These are phyloP conservation scores for Mycena citricolor DNA, from an alignment of 1,284 basidiomycete genomes.

Conservation along the genomic window DNA sequence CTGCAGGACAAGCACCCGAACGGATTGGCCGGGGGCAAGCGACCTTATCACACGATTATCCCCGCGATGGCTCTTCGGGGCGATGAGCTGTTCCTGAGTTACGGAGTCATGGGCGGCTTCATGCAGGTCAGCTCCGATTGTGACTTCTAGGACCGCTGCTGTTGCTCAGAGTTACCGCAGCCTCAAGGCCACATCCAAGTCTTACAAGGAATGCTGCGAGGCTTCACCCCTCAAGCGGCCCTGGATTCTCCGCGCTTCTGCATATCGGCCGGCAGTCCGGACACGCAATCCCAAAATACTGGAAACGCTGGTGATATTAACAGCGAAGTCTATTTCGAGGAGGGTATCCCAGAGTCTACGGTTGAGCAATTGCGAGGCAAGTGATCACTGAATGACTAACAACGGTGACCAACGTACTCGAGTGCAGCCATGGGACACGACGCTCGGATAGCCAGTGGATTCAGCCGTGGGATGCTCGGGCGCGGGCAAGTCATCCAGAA, in stretches of 20 bases:
- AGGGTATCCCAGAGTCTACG: slow-evolving; percentile 67
- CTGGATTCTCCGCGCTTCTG: slow-evolving; percentile 96
- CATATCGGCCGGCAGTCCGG: slow-evolving; percentile 82
- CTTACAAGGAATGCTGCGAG: slow-evolving; percentile 86
- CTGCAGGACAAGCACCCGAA: slow-evolving; percentile 85
- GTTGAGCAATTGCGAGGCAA: slow-evolving; percentile 62
- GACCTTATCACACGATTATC: slow-evolving; percentile 95
- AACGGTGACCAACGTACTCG: neutral
- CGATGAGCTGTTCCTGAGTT: slow-evolving; percentile 84
- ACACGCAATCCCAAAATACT: slow-evolving; percentile 48
- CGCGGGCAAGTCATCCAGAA: slow-evolving; percentile 91
- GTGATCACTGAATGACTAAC: slow-evolving; percentile 25
- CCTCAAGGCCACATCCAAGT: slow-evolving; percentile 94
- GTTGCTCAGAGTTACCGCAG: slow-evolving; percentile 33
- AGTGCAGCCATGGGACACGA: slow-evolving; percentile 82
- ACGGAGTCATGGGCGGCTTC: slow-evolving; percentile 93
- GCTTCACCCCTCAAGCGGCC: slow-evolving; percentile 80
- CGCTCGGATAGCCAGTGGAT: slow-evolving; percentile 62
- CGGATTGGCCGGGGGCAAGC: slow-evolving; percentile 75
- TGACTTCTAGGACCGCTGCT: neutral
- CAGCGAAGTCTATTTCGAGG: slow-evolving; percentile 86
- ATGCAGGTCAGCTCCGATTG: slow-evolving; percentile 66
- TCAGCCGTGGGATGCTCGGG: slow-evolving; percentile 75
- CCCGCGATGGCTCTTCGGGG: slow-evolving; percentile 85
- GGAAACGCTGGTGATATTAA: slow-evolving; percentile 68